Conservation (phyloP, 306 rosid species). For the Rubus parviflorus region DNA sequence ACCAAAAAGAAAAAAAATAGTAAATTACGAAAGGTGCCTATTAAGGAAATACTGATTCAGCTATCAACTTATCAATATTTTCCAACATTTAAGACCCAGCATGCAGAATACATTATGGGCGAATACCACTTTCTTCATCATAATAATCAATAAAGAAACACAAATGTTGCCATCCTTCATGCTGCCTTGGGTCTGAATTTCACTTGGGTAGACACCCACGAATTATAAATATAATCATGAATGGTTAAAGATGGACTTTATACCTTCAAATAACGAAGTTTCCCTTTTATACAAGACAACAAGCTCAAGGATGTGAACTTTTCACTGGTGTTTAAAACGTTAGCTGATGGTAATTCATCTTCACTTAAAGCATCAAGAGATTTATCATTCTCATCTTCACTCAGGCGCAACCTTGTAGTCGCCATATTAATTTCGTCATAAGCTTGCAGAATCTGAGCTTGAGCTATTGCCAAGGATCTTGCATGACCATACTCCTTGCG, state of each 20-base stretch:
- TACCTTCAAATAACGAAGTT: constrained; percentile 93
- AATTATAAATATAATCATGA: constrained; percentile 7
- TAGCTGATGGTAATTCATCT: constrained; percentile 68
- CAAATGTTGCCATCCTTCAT: neutral
- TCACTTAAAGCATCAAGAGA: constrained; percentile 69
- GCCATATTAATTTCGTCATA: constrained; percentile 98
- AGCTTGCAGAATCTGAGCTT: constrained; percentile 85
- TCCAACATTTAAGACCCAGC: neutral
- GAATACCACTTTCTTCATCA: neutral
- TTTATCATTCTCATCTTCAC: constrained; percentile 62
- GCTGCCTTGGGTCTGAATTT: constrained; percentile 2
- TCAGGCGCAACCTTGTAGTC: constrained; percentile 61
- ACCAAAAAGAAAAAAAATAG: neutral
- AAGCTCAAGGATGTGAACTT: constrained; percentile 69
- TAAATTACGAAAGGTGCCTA: too few species aligned
- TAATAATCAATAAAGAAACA: neutral
- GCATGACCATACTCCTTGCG: constrained; percentile 92
- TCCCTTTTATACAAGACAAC: constrained; percentile 75
- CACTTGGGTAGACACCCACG: constrained; percentile 6
- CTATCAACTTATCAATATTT: too few species aligned
- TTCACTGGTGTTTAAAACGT: constrained; percentile 64
- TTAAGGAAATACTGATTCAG: too few species aligned
- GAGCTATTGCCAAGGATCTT: constrained; percentile 86
- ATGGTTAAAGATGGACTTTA: constrained; percentile 16
- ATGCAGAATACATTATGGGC: neutral